Evolutionary conservation across 148 eudicot genomes (phyloP), one percentile per base, ranked within the genome.

Genomic region (Rhododendron ovatum): DNA sequence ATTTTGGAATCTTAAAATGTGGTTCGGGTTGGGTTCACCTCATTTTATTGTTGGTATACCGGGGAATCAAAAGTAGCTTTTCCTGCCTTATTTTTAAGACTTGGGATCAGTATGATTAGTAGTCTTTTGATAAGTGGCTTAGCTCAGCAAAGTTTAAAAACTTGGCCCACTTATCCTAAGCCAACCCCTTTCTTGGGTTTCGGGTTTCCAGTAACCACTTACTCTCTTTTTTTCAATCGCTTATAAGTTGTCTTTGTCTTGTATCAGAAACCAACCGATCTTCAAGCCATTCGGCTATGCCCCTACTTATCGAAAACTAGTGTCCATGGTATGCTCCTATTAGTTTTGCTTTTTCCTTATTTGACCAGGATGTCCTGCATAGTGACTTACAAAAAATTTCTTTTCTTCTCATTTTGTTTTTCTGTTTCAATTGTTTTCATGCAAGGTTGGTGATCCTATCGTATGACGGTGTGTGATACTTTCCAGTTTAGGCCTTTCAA

Each of bases 301-400:
- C 95, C 11, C 85, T 89, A 84, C 83, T 87, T 83, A 88, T 91
- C 63, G 95, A 93, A 78, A 88, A 86, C 85, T 93, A 89, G n/a
- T 6, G 14, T 78, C 59, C 84, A 78, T 80, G 91, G 92, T 91
- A 89, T n/a, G 88, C 84, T 78, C 80, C 86, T 86, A 30, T 65
- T 78, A 83, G 35, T 67, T 33, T 78, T 79, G 14, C 55, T 9
- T 67, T 43, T 48, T 67, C 43, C 47, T 20, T 7, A 59, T 76
- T 22, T 28, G 67, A 28, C 33, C 12, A 78, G 24, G 20, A 53
- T n/a, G 39, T 81, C 45, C 37, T 26, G 67, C 65, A 4, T 51
- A 8, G 28, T 37, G 22, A 82, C 11, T 22, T 24, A 0, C 61
- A 55, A 55, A 55, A 55, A 15, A 4, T 4, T 63, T 76, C 80